phyloP scores from a whole-genome alignment of 768 basidiomycete species.

The Lactifluus pinguis region DNA sequence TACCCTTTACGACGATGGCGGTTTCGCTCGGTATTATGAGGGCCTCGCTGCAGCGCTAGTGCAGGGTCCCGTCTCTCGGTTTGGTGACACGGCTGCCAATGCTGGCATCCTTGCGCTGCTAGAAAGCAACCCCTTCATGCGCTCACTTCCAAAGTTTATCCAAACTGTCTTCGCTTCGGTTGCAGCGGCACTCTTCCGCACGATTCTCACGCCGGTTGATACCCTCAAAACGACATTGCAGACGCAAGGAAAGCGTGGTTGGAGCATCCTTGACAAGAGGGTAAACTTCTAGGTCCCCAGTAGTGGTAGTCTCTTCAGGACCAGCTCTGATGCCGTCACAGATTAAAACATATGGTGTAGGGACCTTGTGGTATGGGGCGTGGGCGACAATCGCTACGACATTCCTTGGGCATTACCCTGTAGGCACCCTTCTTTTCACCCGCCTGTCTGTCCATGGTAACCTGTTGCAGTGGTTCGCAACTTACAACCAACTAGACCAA shows the following conservation, averaged over 20 bases:
- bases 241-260: conserved; percentile 70
- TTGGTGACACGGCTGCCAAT: conserved; percentile 94
- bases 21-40: conserved; percentile 78
- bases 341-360: conserved; percentile 69
- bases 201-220: conserved; percentile 88
- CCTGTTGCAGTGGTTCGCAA: conserved; percentile 60
- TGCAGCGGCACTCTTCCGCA: conserved; percentile 77
- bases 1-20: conserved; percentile 71
- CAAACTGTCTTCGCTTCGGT: conserved; percentile 76
- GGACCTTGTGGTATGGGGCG: conserved; percentile 83
- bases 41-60: conserved; percentile 80
- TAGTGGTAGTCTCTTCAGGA: not conserved
- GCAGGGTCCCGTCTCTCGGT: conserved; percentile 77
- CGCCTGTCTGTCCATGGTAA: not conserved
- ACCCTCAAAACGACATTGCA: conserved; percentile 95
- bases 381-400: conserved; percentile 88
- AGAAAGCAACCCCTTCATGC: conserved; percentile 64
- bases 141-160: conserved; percentile 47
- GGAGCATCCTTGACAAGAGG: conserved; percentile 55
- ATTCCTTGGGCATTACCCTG: conserved; percentile 87
- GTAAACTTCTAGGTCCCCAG: conserved; percentile 29
- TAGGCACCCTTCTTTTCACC: conserved; percentile 25
- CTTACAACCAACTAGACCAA: conserved; percentile 72
- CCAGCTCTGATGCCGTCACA: conserved; percentile 21
- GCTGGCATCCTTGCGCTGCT: conserved; percentile 84